Conservation (phyloP, 2,329 filamentous ascomycete genomes). For the Endoconidiophora laricicola region DNA sequence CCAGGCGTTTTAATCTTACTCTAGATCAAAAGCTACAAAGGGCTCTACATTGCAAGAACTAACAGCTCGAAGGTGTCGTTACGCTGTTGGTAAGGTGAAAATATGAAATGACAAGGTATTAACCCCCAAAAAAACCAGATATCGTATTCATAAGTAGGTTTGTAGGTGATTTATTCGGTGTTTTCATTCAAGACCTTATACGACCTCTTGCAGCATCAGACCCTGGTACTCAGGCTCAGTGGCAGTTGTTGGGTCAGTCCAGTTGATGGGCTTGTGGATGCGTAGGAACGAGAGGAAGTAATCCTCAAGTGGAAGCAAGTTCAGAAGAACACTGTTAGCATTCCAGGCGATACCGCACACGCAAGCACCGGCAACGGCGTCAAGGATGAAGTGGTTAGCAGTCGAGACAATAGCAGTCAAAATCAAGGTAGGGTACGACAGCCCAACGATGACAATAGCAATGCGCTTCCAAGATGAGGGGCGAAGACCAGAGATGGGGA, state of each 20-base stretch:
- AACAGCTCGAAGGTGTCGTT: neutral
- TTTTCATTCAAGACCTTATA: neutral
- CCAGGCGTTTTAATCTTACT: no score
- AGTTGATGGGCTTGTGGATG: slow-evolving; percentile 45
- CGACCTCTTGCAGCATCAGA: slow-evolving; percentile 14
- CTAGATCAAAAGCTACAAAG: no score
- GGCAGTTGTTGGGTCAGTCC: slow-evolving; percentile 22
- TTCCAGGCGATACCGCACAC: slow-evolving; percentile 51
- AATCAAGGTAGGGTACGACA: slow-evolving; percentile 48
- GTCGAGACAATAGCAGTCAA: slow-evolving; percentile 53
- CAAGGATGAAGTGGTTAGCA: slow-evolving; percentile 57
- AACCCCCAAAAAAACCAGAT: neutral
- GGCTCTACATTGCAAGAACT: no score
- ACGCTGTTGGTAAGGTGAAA: neutral
- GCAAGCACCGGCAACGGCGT: slow-evolving; percentile 49
- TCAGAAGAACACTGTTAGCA: slow-evolving; percentile 36
- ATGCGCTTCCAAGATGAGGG: slow-evolving; percentile 33
- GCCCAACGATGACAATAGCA: slow-evolving; percentile 29
- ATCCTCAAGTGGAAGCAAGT: slow-evolving; percentile 49
- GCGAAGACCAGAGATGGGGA: slow-evolving; percentile 42
- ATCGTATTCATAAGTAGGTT: neutral
- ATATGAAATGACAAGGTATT: neutral
- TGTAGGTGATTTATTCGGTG: neutral
- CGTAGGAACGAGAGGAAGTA: slow-evolving; percentile 46
- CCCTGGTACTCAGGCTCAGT: slow-evolving; percentile 21